These are phyloP conservation scores for Yamadazyma takamatsuzukensis DNA, from an alignment of 805 yeast species.

Conservation along the genomic window DNA sequence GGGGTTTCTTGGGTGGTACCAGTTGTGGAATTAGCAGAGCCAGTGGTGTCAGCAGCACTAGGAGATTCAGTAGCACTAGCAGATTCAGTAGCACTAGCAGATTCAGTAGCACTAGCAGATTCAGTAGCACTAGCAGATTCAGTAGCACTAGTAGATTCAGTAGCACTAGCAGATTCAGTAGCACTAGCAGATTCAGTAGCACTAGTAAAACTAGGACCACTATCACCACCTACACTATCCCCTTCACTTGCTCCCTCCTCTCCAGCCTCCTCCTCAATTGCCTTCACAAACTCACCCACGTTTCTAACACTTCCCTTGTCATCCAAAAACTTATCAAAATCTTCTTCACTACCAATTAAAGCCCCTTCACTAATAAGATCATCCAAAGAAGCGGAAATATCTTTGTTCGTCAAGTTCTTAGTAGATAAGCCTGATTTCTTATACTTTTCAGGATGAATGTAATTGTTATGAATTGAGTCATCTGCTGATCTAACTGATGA, in stretches of 20 bases:
- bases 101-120: slow-evolving; percentile 27
- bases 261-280: slow-evolving; percentile 2
- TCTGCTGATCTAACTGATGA: slow-evolving; percentile 47
- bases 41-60: neutral
- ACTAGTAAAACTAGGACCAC: neutral
- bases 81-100: slow-evolving; percentile 3
- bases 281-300: slow-evolving; percentile 33
- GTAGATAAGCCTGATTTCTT: slow-evolving; percentile 19
- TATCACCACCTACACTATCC: slow-evolving; percentile 7
- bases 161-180: neutral
- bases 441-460: slow-evolving; percentile 43
- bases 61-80: neutral
- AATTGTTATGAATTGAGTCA: slow-evolving; percentile 42
- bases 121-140: slow-evolving; percentile 1
- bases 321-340: slow-evolving; percentile 50
- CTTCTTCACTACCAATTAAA: slow-evolving; percentile 47
- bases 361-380: slow-evolving; percentile 49
- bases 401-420: slow-evolving; percentile 8
- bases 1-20: neutral
- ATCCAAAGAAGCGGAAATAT: slow-evolving; percentile 50
- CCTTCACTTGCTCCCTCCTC: slow-evolving; percentile 12
- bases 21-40: neutral
- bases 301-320: slow-evolving; percentile 50
- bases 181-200: neutral
- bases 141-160: neutral